A percentile compares a stretch with the other conserved stretches of the same genome.
Conservation (phyloP, 495 filamentous ascomycete genomes). For the Immersiella caudata region DNA sequence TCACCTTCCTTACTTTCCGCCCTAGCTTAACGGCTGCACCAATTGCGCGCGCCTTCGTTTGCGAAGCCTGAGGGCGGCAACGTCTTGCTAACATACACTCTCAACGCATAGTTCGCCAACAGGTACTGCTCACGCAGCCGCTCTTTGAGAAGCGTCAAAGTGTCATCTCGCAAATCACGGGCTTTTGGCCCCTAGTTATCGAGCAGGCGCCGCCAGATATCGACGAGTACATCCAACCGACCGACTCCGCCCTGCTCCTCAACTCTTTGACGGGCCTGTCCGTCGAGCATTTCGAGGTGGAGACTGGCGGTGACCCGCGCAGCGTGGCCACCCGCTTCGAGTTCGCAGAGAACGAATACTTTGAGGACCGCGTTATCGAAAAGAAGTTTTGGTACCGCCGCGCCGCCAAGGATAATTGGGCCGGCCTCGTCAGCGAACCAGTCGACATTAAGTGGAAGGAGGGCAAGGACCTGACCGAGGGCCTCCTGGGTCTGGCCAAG, state of each 20-base stretch:
- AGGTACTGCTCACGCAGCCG: conserved; percentile 53
- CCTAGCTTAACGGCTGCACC: background rate
- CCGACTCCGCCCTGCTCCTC: conserved; percentile 70
- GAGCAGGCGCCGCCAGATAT: conserved; percentile 80
- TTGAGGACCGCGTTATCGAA: conserved; percentile 71
- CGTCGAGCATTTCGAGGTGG: conserved; percentile 77
- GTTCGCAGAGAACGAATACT: conserved; percentile 72
- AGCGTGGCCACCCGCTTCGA: conserved; percentile 63
- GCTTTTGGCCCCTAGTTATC: conserved; percentile 90
- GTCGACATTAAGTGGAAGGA: conserved; percentile 87
- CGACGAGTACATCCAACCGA: conserved; percentile 79
- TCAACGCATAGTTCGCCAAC: conserved; percentile 56
- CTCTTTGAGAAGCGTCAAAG: conserved; percentile 74
- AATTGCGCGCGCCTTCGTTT: background rate
- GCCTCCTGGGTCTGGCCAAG: conserved; percentile 71
- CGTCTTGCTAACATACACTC: background rate
- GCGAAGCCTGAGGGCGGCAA: background rate
- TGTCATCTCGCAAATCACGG: conserved; percentile 65
- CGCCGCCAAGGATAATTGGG: conserved; percentile 60
- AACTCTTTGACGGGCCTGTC: conserved; percentile 61
- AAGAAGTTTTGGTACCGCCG: conserved; percentile 88
- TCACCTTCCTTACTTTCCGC: background rate
- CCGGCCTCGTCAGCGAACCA: conserved; percentile 79
- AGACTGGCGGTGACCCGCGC: conserved; percentile 64
- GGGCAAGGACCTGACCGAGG: conserved; percentile 78